A percentile compares a stretch with the other conserved stretches of the same genome.
These are phyloP conservation scores for Triticum turgidum DNA, from an alignment of 176 grass and related monocot species.

Conservation along the genomic window DNA sequence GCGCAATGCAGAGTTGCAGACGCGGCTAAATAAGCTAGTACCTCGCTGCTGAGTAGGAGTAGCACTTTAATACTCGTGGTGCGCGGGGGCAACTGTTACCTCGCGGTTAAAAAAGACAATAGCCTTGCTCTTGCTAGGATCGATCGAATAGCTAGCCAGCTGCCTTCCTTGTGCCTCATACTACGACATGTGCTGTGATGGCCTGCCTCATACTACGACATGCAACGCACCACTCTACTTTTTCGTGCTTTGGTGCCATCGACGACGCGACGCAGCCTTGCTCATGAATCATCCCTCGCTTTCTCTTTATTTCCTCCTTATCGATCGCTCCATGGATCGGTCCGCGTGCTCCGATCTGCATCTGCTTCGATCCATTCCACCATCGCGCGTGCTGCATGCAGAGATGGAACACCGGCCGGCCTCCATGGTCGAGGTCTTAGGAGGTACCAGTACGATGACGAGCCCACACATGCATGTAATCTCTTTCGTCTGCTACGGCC, in stretches of 20 bases:
- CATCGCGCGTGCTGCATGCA: background rate
- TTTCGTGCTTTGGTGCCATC: background rate
- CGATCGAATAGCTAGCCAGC: too few species aligned
- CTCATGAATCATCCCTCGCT: background rate
- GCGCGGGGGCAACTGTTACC: background rate
- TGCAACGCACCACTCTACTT: background rate
- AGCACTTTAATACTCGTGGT: too few species aligned
- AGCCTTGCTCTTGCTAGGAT: too few species aligned
- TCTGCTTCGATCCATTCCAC: background rate
- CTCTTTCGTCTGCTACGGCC: too few species aligned
- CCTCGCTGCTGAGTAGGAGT: background rate
- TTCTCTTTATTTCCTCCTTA: background rate
- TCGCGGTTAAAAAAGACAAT: background rate
- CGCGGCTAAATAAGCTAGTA: background rate
- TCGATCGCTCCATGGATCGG: background rate
- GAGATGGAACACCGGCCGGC: background rate
- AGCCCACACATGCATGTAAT: too few species aligned
- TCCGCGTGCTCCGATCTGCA: background rate
- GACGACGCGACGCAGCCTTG: background rate
- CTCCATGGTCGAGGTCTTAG: background rate
- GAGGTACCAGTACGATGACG: background rate
- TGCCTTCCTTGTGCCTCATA: too few species aligned
- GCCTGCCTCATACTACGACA: background rate
- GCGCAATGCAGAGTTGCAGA: background rate
- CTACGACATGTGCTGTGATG: too few species aligned